phyloP scores from a whole-genome alignment of 495 filamentous ascomycete species.

The Glonium stellatum region DNA sequence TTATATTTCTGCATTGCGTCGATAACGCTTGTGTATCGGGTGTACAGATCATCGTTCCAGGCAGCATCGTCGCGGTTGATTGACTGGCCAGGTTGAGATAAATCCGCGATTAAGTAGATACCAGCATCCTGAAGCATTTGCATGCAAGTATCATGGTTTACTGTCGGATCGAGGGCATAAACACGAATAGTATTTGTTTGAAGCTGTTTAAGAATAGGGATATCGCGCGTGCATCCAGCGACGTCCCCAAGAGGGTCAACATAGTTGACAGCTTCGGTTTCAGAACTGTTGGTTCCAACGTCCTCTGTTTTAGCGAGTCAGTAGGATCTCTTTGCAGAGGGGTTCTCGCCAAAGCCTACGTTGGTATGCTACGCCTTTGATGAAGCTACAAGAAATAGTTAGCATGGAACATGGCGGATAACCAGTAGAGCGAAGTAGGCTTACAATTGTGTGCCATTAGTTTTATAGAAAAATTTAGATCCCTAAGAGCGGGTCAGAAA shows the following conservation, averaged over 20 bases:
- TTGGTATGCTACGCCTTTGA: slow-evolving; percentile 88
- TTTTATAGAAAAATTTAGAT: slow-evolving; percentile 73
- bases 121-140: slow-evolving; percentile 69
- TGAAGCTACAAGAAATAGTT: slow-evolving; percentile 43
- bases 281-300: slow-evolving; percentile 41
- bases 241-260: slow-evolving; percentile 66
- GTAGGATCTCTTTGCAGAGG: slow-evolving; percentile 6
- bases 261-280: slow-evolving; percentile 39
- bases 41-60: slow-evolving; percentile 71
- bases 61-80: slow-evolving; percentile 72
- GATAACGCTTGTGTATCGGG: slow-evolving; percentile 75
- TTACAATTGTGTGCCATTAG: slow-evolving; percentile 72
- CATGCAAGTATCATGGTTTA: slow-evolving; percentile 83
- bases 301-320: slow-evolving; percentile 39
- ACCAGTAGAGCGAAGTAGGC: slow-evolving; percentile 20
- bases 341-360: slow-evolving; percentile 10
- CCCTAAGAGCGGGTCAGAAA: slow-evolving; percentile 40
- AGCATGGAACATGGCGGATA: slow-evolving; percentile 1
- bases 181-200: slow-evolving; percentile 87
- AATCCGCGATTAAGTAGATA: slow-evolving; percentile 90
- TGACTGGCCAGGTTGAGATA: slow-evolving; percentile 69
- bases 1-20: slow-evolving; percentile 71
- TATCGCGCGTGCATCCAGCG: slow-evolving; percentile 65
- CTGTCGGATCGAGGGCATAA: slow-evolving; percentile 78
- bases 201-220: slow-evolving; percentile 70